These are phyloP conservation scores for Fonsecaea monophora DNA, from an alignment of 2,329 filamentous ascomycete genomes.

Conservation along the genomic window DNA sequence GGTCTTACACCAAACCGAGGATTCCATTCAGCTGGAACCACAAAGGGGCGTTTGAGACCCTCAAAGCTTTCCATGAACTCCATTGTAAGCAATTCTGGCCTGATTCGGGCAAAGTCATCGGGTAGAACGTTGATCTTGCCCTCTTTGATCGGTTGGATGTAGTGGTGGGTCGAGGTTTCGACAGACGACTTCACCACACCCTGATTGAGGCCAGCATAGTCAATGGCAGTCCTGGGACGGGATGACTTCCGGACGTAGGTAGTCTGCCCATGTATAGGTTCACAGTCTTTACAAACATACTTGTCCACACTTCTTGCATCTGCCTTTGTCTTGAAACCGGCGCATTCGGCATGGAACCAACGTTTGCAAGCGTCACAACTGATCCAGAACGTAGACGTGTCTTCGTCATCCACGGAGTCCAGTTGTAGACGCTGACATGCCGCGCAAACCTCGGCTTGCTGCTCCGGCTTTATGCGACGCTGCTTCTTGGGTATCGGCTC, in stretches of 20 bases:
- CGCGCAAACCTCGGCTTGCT: slow-evolving; percentile 52
- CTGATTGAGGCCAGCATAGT: slow-evolving; percentile 72
- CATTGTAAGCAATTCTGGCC: slow-evolving; percentile 67
- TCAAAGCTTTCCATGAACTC: slow-evolving; percentile 69
- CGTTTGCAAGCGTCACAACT: slow-evolving; percentile 71
- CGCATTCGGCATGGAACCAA: slow-evolving; percentile 73
- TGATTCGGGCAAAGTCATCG: slow-evolving; percentile 69
- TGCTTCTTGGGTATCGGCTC: slow-evolving; percentile 29
- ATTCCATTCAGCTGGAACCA: slow-evolving; percentile 69
- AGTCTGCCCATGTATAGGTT: slow-evolving; percentile 66
- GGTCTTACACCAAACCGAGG: slow-evolving; percentile 50
- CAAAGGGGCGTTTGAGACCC: slow-evolving; percentile 70
- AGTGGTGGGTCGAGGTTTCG: slow-evolving; percentile 70
- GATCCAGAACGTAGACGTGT: slow-evolving; percentile 64
- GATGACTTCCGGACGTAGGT: slow-evolving; percentile 72
- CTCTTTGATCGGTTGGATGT: slow-evolving; percentile 71
- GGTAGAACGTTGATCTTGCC: slow-evolving; percentile 66
- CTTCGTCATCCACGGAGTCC: slow-evolving; percentile 53
- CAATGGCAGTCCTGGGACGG: slow-evolving; percentile 69
- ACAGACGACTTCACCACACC: slow-evolving; percentile 70
- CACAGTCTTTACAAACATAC: slow-evolving; percentile 68
- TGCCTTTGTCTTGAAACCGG: slow-evolving; percentile 68
- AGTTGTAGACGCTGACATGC: slow-evolving; percentile 63
- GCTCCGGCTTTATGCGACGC: slow-evolving; percentile 29
- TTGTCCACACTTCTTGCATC: slow-evolving; percentile 72